These are phyloP conservation scores for Halophytophthora polymorphica DNA, from an alignment of 352 stramenopile species.

Conservation along the genomic window DNA sequence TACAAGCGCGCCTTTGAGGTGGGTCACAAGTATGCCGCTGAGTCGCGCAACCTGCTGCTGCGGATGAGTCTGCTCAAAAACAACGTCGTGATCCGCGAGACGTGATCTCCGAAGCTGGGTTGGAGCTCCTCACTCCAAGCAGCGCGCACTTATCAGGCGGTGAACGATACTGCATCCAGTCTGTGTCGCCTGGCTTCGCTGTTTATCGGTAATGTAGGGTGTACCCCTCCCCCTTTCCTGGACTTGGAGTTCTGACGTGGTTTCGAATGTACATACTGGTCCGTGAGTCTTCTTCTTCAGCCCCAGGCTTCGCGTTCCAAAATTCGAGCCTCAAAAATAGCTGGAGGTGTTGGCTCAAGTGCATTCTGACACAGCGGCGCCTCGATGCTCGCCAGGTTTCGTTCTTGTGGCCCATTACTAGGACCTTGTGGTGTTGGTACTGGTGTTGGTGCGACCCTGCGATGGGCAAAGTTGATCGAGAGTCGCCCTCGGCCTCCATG, in stretches of 20 bases:
- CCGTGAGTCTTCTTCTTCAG: neutral
- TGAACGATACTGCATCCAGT: neutral
- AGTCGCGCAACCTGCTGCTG: constrained; percentile 79
- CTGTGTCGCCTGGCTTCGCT: neutral
- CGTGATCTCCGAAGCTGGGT: constrained; percentile 19
- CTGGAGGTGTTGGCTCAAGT: too few relatives aligned
- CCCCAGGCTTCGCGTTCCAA: too few relatives aligned
- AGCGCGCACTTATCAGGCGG: neutral
- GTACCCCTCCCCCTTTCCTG: too few relatives aligned
- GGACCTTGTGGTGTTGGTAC: too few relatives aligned
- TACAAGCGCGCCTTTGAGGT: constrained; percentile 83
- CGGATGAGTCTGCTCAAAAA: constrained; percentile 88
- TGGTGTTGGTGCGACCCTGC: too few relatives aligned
- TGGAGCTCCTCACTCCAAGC: constrained; percentile 2
- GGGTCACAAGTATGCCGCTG: constrained; percentile 72
- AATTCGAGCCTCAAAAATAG: neutral
- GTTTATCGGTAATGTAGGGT: neutral
- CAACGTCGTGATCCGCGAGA: constrained; percentile 76
- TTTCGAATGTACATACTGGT: neutral
- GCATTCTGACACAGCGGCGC: too few relatives aligned
- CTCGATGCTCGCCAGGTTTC: too few relatives aligned
- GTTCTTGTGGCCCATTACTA: too few relatives aligned
- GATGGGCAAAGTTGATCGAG: too few relatives aligned
- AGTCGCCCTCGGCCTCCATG: too few relatives aligned
- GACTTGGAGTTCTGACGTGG: too few relatives aligned